Conservation (phyloP, 345 rosid species). For the Eucalyptus cloeziana region DNA sequence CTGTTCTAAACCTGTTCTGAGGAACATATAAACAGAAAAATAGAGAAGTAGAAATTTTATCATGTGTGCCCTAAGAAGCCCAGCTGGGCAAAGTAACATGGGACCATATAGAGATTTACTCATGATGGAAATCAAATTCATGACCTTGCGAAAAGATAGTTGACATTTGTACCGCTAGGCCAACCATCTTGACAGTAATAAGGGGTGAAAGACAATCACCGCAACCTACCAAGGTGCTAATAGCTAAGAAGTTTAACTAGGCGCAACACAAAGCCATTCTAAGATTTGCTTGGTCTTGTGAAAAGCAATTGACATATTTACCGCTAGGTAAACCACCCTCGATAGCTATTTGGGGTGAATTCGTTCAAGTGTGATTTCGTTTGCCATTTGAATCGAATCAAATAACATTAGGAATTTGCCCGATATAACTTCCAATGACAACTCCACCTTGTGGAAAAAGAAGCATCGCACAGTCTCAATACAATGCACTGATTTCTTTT, state of each 20-base stretch:
- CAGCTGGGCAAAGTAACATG: rapidly evolving
- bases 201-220: rapidly evolving
- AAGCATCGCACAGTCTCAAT: rapidly evolving
- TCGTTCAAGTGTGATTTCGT: not conserved
- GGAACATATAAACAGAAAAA: too few relatives aligned
- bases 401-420: not conserved
- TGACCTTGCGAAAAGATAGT: not conserved
- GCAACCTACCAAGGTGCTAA: not conserved
- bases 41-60: too few relatives aligned
- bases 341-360: not conserved
- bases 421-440: not conserved
- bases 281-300: not conserved
- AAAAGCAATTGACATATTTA: not conserved
- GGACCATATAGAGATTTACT: rapidly evolving
- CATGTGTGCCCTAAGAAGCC: too few relatives aligned
- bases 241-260: not conserved
- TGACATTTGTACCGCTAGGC: not conserved
- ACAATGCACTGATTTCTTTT: rapidly evolving
- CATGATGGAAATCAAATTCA: not conserved
- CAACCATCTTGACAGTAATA: not conserved
- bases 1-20: too few relatives aligned
- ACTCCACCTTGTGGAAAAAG: not conserved
- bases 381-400: too few relatives aligned
- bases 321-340: not conserved
- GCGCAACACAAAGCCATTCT: not conserved